Conservation (phyloP, 176 grass and related monocot genomes). For the Musa schizocarpa region DNA sequence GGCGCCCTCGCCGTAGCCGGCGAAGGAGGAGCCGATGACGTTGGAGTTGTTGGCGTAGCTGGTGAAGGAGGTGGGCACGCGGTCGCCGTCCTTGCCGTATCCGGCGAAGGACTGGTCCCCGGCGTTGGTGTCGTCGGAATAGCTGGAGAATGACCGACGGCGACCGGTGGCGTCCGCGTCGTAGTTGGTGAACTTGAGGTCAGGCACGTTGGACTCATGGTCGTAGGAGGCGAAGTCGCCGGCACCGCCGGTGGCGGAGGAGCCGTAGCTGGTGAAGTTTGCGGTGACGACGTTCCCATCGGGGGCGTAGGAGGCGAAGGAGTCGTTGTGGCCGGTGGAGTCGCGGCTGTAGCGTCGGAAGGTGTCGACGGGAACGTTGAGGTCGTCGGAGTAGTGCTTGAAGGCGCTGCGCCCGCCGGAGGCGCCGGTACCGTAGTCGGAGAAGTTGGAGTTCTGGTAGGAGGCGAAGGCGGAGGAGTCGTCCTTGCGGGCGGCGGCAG, state of each 20-base stretch:
- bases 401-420: not conserved
- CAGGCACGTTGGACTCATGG: not conserved
- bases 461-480: conserved; percentile 6
- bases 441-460: conserved; percentile 21
- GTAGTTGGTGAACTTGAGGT: conserved; percentile 17
- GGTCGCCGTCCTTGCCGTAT: conserved; percentile 1
- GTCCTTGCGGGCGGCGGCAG: not conserved
- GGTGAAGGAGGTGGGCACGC: not conserved
- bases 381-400: not conserved
- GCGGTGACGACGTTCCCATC: conserved; percentile 17
- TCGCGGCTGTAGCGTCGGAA: conserved; percentile 15
- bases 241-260: conserved; percentile 16
- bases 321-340: conserved; percentile 8
- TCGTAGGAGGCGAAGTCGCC: conserved; percentile 8
- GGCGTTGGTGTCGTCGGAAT: conserved; percentile 8
- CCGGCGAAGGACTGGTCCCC: conserved; percentile 14
- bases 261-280: conserved; percentile 17
- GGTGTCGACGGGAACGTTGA: conserved; percentile 9
- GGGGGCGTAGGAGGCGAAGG: not conserved
- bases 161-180: conserved; percentile 1
- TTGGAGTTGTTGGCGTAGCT: conserved; percentile 11
- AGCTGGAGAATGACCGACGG: conserved; percentile 1
- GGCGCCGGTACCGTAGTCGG: conserved; percentile 7
- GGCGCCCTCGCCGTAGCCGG: conserved; percentile 9
- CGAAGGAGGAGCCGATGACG: conserved; percentile 13